These are phyloP conservation scores for Mycena sanguinolenta DNA, from an alignment of 768 basidiomycete genomes.

Conservation along the genomic window DNA sequence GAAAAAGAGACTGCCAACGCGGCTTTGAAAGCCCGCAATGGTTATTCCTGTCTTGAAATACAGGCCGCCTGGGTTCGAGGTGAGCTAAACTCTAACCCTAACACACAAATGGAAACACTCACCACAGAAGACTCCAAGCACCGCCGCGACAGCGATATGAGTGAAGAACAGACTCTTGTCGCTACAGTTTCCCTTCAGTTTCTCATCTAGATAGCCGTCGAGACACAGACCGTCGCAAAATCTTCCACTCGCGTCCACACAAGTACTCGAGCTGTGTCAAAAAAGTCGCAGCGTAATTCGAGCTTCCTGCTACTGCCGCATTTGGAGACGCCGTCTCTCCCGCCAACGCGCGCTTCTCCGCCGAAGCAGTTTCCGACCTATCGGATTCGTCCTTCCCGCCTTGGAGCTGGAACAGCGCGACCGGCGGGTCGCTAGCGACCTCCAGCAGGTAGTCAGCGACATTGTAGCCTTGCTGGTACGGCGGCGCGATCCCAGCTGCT, in stretches of 20 bases:
- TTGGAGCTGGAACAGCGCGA: constrained; percentile 56
- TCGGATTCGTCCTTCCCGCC: constrained; percentile 11
- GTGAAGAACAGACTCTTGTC: constrained; percentile 88
- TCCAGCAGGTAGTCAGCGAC: constrained; percentile 94
- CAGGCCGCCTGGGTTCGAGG: constrained; percentile 71
- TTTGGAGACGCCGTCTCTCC: constrained; percentile 14
- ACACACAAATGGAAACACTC: constrained; percentile 41
- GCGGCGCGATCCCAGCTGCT: constrained; percentile 54
- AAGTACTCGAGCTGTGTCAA: constrained; percentile 91
- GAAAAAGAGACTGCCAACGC: constrained; percentile 97
- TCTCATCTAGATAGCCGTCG: background rate
- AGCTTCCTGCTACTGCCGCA: constrained; percentile 33
- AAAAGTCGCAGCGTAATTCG: constrained; percentile 79
- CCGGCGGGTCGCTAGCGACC: constrained; percentile 78
- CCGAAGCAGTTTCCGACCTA: constrained; percentile 14
- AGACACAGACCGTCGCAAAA: constrained; percentile 71
- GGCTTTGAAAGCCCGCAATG: constrained; percentile 94
- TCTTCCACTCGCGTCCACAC: constrained; percentile 88
- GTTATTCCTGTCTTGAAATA: constrained; percentile 85
- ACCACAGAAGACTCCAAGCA: constrained; percentile 92
- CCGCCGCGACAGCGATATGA: constrained; percentile 75
- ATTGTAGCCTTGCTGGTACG: constrained; percentile 87
- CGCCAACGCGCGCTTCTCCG: constrained; percentile 25
- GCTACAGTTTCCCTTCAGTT: constrained; percentile 50
- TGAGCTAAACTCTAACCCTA: background rate